These are phyloP conservation scores for Margaritispora aquatica DNA, from an alignment of 495 filamentous ascomycete genomes.

Conservation along the genomic window DNA sequence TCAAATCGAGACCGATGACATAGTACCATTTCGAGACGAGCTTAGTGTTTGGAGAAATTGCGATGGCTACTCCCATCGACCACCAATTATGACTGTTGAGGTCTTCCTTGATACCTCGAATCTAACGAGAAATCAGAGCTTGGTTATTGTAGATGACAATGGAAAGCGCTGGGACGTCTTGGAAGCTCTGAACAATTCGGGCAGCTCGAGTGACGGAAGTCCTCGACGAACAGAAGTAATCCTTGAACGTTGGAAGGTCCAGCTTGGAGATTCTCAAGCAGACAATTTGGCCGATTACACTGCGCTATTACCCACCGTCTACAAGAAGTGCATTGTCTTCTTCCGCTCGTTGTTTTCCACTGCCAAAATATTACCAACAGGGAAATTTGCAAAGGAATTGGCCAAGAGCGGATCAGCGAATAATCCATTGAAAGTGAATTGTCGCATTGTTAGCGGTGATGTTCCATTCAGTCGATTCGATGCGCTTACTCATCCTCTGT, in stretches of 20 bases:
- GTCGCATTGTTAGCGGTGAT: constrained; percentile 64
- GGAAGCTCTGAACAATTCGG: constrained; percentile 67
- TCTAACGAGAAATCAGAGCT: constrained; percentile 75
- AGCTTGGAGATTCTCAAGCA: constrained; percentile 54
- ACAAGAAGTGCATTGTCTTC: constrained; percentile 92
- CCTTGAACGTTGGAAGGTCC: constrained; percentile 84
- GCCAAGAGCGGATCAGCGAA: constrained; percentile 54
- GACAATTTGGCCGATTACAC: constrained; percentile 57
- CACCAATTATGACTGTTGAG: constrained; percentile 85
- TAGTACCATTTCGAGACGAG: constrained; percentile 75
- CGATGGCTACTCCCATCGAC: constrained; percentile 68
- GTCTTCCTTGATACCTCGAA: constrained; percentile 77
- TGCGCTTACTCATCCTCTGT: constrained; percentile 64
- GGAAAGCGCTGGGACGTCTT: constrained; percentile 90
- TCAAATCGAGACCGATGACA: constrained; percentile 89
- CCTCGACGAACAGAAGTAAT: constrained; percentile 58
- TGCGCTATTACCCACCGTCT: constrained; percentile 73
- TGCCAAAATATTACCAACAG: constrained; percentile 76
- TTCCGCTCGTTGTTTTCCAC: constrained; percentile 89
- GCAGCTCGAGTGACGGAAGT: constrained; percentile 46
- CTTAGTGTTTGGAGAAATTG: constrained; percentile 71
- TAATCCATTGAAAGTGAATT: constrained; percentile 66
- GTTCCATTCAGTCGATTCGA: constrained; percentile 45
- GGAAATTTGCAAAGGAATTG: constrained; percentile 73
- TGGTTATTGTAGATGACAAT: constrained; percentile 80